Base-by-base conservation (phyloP, 2,329 filamentous ascomycete genomes). In the Teratosphaeria destructans region DNA sequence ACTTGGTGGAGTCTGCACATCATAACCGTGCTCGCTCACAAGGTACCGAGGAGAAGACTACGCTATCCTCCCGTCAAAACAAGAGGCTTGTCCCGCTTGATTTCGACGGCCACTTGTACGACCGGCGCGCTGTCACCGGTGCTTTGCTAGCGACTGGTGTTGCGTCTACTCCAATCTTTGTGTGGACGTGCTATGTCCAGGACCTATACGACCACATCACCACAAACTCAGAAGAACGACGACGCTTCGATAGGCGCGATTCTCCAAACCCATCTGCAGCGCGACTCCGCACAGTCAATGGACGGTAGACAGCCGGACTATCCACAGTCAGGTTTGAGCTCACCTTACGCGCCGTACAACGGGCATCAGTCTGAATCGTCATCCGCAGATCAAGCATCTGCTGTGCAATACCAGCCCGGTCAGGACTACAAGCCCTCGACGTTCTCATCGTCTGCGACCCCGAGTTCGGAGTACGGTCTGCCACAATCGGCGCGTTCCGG, bases 301-400 rank as follows among this genome's bases (percentile, higher is more conserved):
- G 78, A 80, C 75, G 77, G 74, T 75, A 76, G 78, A 72, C 77
- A 79, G 76, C 70, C 76, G 70, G 77, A 79, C 60, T 80, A 79
- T 69, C 65, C 70, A 66, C 74, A 80, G 76, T 78, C 77, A 79
- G 78, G 78, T 79, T 78, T 79, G 77, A 77, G 72, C 73, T 75
- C 75, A 74, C 79, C 80, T 74, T 79, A 80, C 75, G 68, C 71
- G 65, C 74, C 77, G 63, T 81, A 81, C 69, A 73, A 73, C 70
- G 77, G 79, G 73, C 72, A 83, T 78, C 83, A 86, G 81, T 92
- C 90, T 91, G 90, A 95, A 88, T 86, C 82, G 75, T 84, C 86
- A 64, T 74, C 82, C 79, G 85, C 88, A 94, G 92, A 95, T 88
- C 89, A 90, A 82, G 82, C 88, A 78, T 89, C 91, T 89, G 87